A percentile compares a stretch with the other conserved stretches of the same genome.
phyloP scores from a whole-genome alignment of 208 protist species.

The Trichomonas vaginalis region DNA sequence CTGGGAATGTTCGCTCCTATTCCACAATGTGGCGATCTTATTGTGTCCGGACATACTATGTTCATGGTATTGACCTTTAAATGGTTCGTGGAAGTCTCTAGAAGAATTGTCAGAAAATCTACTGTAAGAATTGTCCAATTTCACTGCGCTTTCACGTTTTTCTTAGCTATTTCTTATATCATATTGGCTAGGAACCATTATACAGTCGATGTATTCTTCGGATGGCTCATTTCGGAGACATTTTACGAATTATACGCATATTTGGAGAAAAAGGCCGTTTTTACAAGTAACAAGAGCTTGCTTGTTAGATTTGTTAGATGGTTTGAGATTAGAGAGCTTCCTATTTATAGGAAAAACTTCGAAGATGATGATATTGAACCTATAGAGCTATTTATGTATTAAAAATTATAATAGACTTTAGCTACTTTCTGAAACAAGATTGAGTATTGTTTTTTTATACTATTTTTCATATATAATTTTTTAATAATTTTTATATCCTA shows the following conservation, averaged over 20 bases:
- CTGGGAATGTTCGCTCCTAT: background rate
- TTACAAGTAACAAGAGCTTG: too few species aligned
- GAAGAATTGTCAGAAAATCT: background rate
- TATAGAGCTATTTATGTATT: too few species aligned
- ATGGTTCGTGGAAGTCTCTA: too few species aligned
- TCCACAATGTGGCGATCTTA: background rate
- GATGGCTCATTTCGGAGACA: background rate
- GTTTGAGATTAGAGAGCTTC: background rate
- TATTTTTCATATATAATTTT: too few species aligned
- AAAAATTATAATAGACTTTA: too few species aligned
- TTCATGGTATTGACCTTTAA: background rate
- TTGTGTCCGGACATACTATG: constrained; percentile 2
- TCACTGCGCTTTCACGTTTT: too few species aligned
- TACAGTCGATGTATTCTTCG: background rate
- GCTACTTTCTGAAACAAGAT: too few species aligned
- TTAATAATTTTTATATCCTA: too few species aligned
- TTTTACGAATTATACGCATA: background rate
- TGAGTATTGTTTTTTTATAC: too few species aligned
- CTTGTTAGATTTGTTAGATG: background rate
- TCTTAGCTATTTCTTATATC: background rate
- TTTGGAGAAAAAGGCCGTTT: too few species aligned
- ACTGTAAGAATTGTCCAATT: background rate
- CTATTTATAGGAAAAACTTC: background rate
- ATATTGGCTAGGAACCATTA: background rate
- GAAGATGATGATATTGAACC: too few species aligned